Evolutionary conservation across 805 yeast genomes (phyloP).

Genomic region (Brettanomyces sp.): DNA sequence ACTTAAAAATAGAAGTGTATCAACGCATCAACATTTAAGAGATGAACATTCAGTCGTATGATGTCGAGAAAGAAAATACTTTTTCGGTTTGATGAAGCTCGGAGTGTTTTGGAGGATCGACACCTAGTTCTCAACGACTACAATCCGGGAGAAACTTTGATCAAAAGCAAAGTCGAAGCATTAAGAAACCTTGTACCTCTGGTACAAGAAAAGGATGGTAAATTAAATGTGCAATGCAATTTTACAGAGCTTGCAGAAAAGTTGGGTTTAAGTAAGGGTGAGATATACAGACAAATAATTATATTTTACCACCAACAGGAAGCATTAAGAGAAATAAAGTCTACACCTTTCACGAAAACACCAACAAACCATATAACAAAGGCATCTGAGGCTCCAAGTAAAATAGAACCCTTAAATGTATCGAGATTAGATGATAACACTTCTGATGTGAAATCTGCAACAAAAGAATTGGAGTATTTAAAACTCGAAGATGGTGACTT

Average conservation of each 20-base stretch:
- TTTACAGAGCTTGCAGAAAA: constrained; percentile 12
- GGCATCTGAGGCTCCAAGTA: no score
- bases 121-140: background rate
- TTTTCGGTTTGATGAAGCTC: background rate
- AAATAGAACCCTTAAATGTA: no score
- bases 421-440: no score
- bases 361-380: no score
- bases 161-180: constrained; percentile 6
- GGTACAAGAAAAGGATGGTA: constrained; percentile 8
- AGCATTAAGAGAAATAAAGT: no score
- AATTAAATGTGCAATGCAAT: constrained; percentile 10
- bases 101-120: background rate
- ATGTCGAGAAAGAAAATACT: background rate
- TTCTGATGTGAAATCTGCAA: no score
- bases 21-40: no score
- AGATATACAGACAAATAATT: constrained; percentile 15
- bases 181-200: constrained; percentile 9
- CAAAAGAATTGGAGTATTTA: no score
- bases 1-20: no score
- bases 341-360: no score
- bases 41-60: background rate
- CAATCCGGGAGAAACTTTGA: constrained; percentile 8
- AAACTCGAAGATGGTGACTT: no score
- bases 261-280: constrained; percentile 7
- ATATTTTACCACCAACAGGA: constrained; percentile 12